Evolutionary conservation across 331 rosid genomes (phyloP).

Genomic region (Acacia concinna): DNA sequence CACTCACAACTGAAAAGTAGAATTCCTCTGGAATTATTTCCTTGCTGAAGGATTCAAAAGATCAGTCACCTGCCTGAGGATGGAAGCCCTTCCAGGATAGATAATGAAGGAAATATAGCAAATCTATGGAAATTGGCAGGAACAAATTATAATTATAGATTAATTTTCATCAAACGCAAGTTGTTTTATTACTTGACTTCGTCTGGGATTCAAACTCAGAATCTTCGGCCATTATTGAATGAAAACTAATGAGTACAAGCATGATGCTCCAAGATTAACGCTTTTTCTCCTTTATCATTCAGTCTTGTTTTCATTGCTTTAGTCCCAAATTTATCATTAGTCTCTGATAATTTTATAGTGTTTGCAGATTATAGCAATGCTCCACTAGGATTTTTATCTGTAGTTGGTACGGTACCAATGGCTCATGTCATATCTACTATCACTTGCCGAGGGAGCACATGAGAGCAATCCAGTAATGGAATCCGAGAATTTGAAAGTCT

Average conservation of each 20-base stretch:
- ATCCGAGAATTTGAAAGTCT: constrained; percentile 54
- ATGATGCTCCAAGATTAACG: neutral
- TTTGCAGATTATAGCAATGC: constrained; percentile 81
- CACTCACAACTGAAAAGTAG: neutral
- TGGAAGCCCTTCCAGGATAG: too few species aligned
- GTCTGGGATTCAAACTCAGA: neutral
- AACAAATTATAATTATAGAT: neutral
- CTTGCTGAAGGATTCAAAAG: neutral
- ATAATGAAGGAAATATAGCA: neutral
- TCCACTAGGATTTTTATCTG: constrained; percentile 66
- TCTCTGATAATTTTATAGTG: neutral
- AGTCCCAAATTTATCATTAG: neutral
- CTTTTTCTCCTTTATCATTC: neutral
- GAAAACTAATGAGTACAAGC: neutral
- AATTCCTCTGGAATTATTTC: neutral
- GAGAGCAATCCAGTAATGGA: constrained; percentile 46
- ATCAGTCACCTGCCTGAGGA: neutral
- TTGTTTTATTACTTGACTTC: neutral
- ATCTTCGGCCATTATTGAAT: neutral
- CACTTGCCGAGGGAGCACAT: neutral
- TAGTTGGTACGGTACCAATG: neutral
- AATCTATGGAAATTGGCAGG: neutral
- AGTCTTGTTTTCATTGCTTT: constrained; percentile 11
- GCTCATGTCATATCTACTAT: neutral
- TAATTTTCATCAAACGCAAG: neutral